Evolutionary conservation across 306 rosid species (phyloP), one percentile per base, ranked within the genome.

Genomic region (Prunus davidiana): DNA sequence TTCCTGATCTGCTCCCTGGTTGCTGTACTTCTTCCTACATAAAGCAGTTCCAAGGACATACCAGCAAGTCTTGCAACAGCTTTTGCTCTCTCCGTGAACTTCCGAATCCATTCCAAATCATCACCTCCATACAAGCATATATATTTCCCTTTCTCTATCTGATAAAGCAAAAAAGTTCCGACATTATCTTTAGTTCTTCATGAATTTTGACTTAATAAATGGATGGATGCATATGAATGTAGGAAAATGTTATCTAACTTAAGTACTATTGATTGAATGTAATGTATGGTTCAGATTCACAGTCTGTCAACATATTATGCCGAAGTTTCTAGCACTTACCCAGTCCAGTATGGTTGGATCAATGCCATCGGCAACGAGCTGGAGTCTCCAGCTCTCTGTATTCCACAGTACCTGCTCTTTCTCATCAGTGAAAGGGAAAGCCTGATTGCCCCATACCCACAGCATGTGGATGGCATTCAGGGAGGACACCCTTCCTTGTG

Each of bases 121-220:
- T 90, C 93, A 15, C 97, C 91, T 83, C 97, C 97, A 71, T 81
- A 94, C 19, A 94, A 72, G 81, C 96, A 92, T 80, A 92, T 72
- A 67, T 78, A 51, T 54, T 55, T 92, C 32, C 78, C 90, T 24
- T 67, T 66, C 64, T 82, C 4, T 22, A 90, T 79, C 98, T 90
- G 88, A 32, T 57, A 18, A 32, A 50, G 28, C 25, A 73, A 56
- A n/a, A 34, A 77, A 43, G 11, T 63, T 38, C 9, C 62, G 24
- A 32, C 27, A 20, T 68, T 46, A 24, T n/a, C 6, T 25, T 25
- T 43, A 58, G 43, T 6, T 38, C 9, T 38, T 38, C 43, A 38
- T 38, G 43, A 38, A 38, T 6, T 38, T 38, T 38, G 43, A 7
- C 9, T 38, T 38, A 38, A 1, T 1, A 38, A 38, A 38, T 38